phyloP scores from a whole-genome alignment of 2,329 filamentous ascomycete species.

The Colletotrichum camelliae region DNA sequence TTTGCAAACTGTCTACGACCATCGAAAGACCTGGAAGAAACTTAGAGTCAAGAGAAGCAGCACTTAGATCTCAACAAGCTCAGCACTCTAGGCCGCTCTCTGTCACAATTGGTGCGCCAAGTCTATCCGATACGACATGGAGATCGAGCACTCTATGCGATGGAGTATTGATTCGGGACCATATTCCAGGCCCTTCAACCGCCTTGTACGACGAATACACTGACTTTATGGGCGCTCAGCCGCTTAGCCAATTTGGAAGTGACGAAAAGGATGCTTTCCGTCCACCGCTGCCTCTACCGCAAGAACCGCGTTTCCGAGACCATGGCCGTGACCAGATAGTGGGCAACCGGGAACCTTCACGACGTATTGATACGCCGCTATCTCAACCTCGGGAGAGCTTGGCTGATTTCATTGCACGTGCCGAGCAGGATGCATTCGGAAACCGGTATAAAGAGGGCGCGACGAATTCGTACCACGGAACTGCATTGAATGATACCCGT shows the following conservation, averaged over 20 bases:
- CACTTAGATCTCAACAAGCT: background rate
- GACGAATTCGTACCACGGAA: background rate
- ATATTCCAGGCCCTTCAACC: background rate
- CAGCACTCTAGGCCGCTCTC: background rate
- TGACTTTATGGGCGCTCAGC: background rate
- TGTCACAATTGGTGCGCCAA: background rate
- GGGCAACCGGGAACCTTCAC: background rate
- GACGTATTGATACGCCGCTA: background rate
- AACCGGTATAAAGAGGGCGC: background rate
- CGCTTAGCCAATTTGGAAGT: background rate
- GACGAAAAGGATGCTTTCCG: background rate
- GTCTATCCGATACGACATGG: background rate
- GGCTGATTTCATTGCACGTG: constrained; percentile 37
- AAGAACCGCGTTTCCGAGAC: background rate
- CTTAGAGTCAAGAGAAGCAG: background rate
- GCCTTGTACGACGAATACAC: background rate
- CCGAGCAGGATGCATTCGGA: constrained; percentile 32
- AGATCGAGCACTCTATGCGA: background rate
- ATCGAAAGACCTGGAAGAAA: background rate
- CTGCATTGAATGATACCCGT: background rate
- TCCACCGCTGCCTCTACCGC: background rate
- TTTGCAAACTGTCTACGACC: background rate
- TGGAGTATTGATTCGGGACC: background rate
- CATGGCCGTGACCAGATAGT: background rate
- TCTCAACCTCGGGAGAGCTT: constrained; percentile 27